Percentiles rank a stretch among this genome's conserved stretches.
These are phyloP conservation scores for Yamadazyma jaroonii DNA, from an alignment of 1,139 yeast species.

Conservation along the genomic window DNA sequence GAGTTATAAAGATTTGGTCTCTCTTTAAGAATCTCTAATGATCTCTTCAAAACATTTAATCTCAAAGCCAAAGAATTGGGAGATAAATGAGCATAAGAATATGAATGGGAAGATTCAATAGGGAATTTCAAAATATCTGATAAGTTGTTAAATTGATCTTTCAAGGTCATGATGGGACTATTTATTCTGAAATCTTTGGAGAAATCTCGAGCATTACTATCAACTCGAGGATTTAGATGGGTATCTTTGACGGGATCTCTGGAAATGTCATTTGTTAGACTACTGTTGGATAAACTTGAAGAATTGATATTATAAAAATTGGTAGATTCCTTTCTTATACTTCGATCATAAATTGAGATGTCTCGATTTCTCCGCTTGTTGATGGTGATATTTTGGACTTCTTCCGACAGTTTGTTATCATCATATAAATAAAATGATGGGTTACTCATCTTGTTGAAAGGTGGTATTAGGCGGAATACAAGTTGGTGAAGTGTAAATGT, in stretches of 20 bases:
- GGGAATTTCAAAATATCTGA: slow-evolving; percentile 51
- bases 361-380: slow-evolving; percentile 11
- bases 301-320: neutral
- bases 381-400: slow-evolving; percentile 9
- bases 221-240: neutral
- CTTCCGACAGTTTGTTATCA: slow-evolving; percentile 14
- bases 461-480: too few species aligned
- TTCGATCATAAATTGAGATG: slow-evolving; percentile 2
- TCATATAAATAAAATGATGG: slow-evolving; percentile 22
- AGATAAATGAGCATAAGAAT: slow-evolving; percentile 78
- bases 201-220: neutral
- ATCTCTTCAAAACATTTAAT: slow-evolving; percentile 69
- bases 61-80: slow-evolving; percentile 79
- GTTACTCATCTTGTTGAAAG: neutral
- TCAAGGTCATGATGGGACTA: slow-evolving; percentile 15
- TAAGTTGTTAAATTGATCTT: slow-evolving; percentile 12
- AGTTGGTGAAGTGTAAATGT: too few species aligned
- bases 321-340: neutral
- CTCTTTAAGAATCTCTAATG: slow-evolving; percentile 68
- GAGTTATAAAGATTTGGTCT: slow-evolving; percentile 50
- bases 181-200: slow-evolving; percentile 6
- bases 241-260: neutral
- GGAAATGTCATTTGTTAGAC: neutral
- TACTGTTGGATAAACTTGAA: neutral
- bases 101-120: slow-evolving; percentile 78